Evolutionary conservation across 2,329 filamentous ascomycete species (phyloP), one percentile per base, ranked within the genome.

Genomic region (Ophiocordyceps camponoti-saundersi): DNA sequence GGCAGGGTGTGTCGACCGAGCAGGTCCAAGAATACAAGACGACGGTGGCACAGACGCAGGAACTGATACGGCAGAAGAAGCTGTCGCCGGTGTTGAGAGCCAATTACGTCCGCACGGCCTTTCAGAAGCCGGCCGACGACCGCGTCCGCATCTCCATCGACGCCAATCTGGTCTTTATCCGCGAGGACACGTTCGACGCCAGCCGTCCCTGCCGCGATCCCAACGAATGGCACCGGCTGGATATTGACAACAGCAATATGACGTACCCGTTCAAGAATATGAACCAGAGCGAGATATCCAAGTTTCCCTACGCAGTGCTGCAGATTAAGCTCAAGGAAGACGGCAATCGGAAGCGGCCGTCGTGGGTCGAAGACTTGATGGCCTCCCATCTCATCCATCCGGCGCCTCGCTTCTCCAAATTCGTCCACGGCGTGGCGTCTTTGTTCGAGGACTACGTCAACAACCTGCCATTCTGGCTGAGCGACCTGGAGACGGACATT

Each of bases 401-500:
- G 43, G 81, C 85, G 0, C 86, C 89, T 1, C 79, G 84, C 45
- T 98, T 98, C 67, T 95, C 88, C 56, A 98, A 98, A 63, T 98
- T 96, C 56, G 84, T 94, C 2, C 90, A 98, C 57, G 92, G 92
- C 50, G 81, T 93, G 5, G 89, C 90, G 8, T 81, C 82, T 39
- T 72, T 98, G 2, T 96, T 96, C 55, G 92, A 96, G 57, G 87
- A 98, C 63, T 79, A 95, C 58, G 89, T 98, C 62, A 96, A 96
- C 66, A 89, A 79, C 51, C 80, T 96, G 57, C 92, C 92, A 15
- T 95, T 96, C 68, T 98, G 92, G 92, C 75, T 96, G 32, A 82
- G 82, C 56, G 85, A 94, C 51, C 73, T 96, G 42, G 90, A 95
- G 59, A 85, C 78, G 30, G 92, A 98, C 59, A 98, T 98, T 59